These are phyloP conservation scores for Nyctanthes arbortristis DNA, from an alignment of 257 asterid species.

Conservation along the genomic window DNA sequence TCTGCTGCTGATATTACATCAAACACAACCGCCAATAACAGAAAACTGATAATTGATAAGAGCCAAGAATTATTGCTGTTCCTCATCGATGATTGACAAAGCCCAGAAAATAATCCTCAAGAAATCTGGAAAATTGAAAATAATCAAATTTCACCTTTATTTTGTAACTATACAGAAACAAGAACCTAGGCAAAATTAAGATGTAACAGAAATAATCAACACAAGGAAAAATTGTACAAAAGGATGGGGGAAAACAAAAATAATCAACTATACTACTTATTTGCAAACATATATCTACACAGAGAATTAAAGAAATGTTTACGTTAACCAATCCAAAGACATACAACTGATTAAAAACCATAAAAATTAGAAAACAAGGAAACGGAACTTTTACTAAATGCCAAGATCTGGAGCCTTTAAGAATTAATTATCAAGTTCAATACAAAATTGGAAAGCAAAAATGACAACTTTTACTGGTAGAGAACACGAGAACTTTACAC, in stretches of 20 bases:
- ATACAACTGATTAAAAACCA: too few relatives aligned
- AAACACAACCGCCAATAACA: constrained; percentile 20
- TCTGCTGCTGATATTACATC: constrained; percentile 40
- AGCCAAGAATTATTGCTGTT: neutral
- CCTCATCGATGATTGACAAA: neutral
- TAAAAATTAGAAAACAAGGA: too few relatives aligned
- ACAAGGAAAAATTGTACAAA: too few relatives aligned
- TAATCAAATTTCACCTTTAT: too few relatives aligned
- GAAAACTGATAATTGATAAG: constrained; percentile 13
- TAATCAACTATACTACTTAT: neutral
- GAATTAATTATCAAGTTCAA: too few relatives aligned
- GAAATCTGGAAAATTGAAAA: neutral
- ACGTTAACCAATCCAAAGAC: too few relatives aligned
- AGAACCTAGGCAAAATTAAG: neutral
- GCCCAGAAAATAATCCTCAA: neutral
- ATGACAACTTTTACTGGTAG: neutral
- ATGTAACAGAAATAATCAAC: neutral
- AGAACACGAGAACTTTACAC: neutral
- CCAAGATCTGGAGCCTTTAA: neutral
- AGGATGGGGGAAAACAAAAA: too few relatives aligned
- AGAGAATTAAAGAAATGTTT: too few relatives aligned
- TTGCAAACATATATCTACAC: neutral
- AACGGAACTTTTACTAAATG: neutral
- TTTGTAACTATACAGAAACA: neutral
- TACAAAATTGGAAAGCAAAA: too few relatives aligned